Conservation (phyloP, 805 yeast genomes). For the Kuraishia piskuri region DNA sequence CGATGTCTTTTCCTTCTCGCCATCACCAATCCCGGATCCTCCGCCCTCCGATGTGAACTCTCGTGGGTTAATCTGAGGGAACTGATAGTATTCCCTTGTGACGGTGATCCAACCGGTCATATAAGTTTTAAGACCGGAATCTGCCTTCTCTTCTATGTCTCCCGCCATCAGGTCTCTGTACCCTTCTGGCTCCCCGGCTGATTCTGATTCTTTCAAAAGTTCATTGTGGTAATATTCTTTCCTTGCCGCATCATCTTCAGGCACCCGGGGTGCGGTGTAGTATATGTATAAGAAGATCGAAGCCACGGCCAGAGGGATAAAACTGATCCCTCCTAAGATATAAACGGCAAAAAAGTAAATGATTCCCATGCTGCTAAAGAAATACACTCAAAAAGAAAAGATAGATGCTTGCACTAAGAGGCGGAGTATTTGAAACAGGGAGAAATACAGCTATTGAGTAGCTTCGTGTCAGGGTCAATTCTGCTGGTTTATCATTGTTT, state of each 20-base stretch:
- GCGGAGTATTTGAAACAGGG: too few species aligned
- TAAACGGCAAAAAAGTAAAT: conserved; percentile 31
- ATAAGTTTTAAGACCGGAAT: conserved; percentile 55
- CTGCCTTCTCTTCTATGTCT: conserved; percentile 49
- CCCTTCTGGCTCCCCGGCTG: conserved; percentile 16
- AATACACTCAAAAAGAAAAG: too few species aligned
- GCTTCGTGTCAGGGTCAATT: too few species aligned
- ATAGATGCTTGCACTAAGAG: too few species aligned
- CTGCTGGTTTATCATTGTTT: too few species aligned
- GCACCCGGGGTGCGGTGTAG: conserved; percentile 21
- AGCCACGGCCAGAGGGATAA: conserved; percentile 50
- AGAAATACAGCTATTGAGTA: too few species aligned
- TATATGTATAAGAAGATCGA: conserved; percentile 29
- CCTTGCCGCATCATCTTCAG: conserved; percentile 13
- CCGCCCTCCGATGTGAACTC: conserved; percentile 8
- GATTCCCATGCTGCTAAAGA: neutral
- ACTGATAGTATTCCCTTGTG: conserved; percentile 64
- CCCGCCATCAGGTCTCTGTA: conserved; percentile 42
- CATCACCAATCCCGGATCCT: neutral
- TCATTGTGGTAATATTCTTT: conserved; percentile 12
- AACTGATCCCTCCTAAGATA: conserved; percentile 73
- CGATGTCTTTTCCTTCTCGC: neutral
- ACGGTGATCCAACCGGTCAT: conserved; percentile 77
- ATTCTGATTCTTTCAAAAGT: neutral
- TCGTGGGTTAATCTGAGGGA: conserved; percentile 29